phyloP scores from a whole-genome alignment of 2,329 filamentous ascomycete species.

The Coniochaeta sp. region DNA sequence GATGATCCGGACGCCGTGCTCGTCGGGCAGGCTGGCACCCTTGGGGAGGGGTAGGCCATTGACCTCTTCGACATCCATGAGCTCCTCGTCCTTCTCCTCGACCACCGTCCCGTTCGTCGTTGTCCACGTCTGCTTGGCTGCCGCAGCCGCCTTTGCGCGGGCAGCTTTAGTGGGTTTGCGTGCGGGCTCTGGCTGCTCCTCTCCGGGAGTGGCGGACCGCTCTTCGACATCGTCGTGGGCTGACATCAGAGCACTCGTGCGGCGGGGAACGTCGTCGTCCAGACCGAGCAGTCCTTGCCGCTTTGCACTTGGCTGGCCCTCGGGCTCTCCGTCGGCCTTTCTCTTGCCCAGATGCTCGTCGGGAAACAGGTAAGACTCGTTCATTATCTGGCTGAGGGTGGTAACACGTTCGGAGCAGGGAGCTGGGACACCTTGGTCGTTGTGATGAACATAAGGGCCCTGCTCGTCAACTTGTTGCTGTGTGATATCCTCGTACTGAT shows the following conservation, averaged over 20 bases:
- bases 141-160: constrained; percentile 5
- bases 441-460: constrained; percentile 30
- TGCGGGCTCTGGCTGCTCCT: background rate
- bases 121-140: background rate
- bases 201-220: constrained; percentile 9
- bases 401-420: constrained; percentile 31
- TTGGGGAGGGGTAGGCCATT: constrained; percentile 22
- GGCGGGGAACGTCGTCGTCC: constrained; percentile 25
- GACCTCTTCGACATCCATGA: constrained; percentile 6
- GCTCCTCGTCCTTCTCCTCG: constrained; percentile 7
- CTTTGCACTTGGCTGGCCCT: constrained; percentile 43
- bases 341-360: constrained; percentile 35
- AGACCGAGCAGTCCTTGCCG: constrained; percentile 18
- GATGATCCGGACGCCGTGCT: constrained; percentile 42
- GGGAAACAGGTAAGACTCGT: constrained; percentile 17
- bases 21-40: constrained; percentile 39
- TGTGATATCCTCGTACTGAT: constrained; percentile 35
- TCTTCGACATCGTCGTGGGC: constrained; percentile 21
- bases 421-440: constrained; percentile 32
- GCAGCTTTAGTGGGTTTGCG: constrained; percentile 12
- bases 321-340: constrained; percentile 39
- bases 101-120: constrained; percentile 9
- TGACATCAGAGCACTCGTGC: constrained; percentile 31
- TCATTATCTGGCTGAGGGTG: constrained; percentile 25
- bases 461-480: constrained; percentile 37